phyloP scores from a whole-genome alignment of 768 basidiomycete species.

The Lactarius quietus region DNA sequence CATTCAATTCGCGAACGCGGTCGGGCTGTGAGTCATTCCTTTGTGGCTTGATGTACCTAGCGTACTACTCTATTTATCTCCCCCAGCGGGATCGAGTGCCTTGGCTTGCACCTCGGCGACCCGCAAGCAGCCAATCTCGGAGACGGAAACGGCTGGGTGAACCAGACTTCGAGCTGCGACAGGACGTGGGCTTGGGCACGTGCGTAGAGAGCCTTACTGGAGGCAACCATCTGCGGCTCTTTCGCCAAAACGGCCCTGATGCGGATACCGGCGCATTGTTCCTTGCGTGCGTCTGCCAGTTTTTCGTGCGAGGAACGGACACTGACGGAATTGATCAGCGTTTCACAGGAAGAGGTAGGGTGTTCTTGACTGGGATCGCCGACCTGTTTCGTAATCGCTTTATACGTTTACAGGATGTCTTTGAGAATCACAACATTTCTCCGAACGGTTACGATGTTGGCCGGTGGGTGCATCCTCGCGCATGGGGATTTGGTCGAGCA shows the following conservation, averaged over 20 bases:
- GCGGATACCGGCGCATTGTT: slow-evolving; percentile 36
- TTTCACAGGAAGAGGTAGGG: slow-evolving; percentile 28
- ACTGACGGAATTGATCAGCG: slow-evolving; percentile 17
- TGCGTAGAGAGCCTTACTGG: slow-evolving; percentile 37
- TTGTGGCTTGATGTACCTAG: background rate
- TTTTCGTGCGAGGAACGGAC: background rate
- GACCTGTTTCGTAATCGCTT: background rate
- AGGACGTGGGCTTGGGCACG: slow-evolving; percentile 41
- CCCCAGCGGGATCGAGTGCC: slow-evolving; percentile 29
- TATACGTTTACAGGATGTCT: slow-evolving; percentile 12
- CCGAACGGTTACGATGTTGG: slow-evolving; percentile 35
- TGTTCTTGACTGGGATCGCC: background rate
- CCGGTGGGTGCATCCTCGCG: slow-evolving; percentile 24
- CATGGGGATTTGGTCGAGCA: background rate
- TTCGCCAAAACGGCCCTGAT: slow-evolving; percentile 32
- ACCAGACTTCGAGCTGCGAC: slow-evolving; percentile 45
- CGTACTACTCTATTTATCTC: background rate
- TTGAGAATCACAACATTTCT: slow-evolving; percentile 29
- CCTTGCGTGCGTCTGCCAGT: slow-evolving; percentile 33
- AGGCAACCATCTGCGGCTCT: slow-evolving; percentile 28
- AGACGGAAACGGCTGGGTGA: slow-evolving; percentile 43
- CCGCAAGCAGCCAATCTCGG: slow-evolving; percentile 45
- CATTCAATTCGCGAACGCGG: slow-evolving; percentile 17
- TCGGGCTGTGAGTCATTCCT: slow-evolving; percentile 23
- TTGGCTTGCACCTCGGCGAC: slow-evolving; percentile 35